These are phyloP conservation scores for Boletus reticulatus DNA, from an alignment of 768 basidiomycete species.

Conservation along the genomic window DNA sequence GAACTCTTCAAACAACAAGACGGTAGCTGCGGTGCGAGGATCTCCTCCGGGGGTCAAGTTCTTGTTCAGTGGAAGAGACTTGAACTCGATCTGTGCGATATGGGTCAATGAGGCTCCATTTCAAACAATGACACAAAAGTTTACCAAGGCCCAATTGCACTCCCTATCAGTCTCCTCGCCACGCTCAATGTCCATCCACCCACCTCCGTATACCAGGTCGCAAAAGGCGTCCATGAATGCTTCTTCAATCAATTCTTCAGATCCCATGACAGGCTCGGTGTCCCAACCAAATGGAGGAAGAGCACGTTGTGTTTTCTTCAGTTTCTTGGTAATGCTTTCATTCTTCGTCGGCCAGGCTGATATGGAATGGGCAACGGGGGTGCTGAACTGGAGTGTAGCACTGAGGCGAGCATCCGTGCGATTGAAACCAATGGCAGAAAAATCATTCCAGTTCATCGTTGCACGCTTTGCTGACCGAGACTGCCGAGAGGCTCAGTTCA, in stretches of 20 bases:
- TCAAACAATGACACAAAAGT: conserved; percentile 21
- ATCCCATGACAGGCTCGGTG: conserved; percentile 76
- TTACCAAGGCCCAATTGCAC: conserved; percentile 90
- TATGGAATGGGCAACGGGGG: conserved; percentile 55
- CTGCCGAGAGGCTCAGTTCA: conserved; percentile 35
- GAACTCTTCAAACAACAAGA: conserved; percentile 91
- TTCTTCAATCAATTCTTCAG: conserved; percentile 84
- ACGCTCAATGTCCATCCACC: conserved; percentile 80
- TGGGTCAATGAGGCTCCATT: neutral
- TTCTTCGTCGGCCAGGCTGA: conserved; percentile 72
- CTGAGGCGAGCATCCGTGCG: conserved; percentile 74
- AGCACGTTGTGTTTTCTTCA: conserved; percentile 73
- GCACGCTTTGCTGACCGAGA: conserved; percentile 69
- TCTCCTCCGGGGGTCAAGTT: conserved; percentile 38
- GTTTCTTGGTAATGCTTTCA: conserved; percentile 69
- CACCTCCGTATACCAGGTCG: conserved; percentile 76
- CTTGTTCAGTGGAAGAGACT: conserved; percentile 55
- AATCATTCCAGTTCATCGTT: conserved; percentile 90
- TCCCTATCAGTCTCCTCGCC: conserved; percentile 75
- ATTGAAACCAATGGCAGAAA: conserved; percentile 79
- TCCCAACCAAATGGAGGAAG: conserved; percentile 92
- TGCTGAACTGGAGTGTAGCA: conserved; percentile 78
- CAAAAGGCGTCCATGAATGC: conserved; percentile 87
- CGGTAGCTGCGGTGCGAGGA: conserved; percentile 67
- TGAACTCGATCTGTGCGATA: conserved; percentile 78